phyloP scores from a whole-genome alignment of 202 grass and related monocot species.

The Setaria italica region DNA sequence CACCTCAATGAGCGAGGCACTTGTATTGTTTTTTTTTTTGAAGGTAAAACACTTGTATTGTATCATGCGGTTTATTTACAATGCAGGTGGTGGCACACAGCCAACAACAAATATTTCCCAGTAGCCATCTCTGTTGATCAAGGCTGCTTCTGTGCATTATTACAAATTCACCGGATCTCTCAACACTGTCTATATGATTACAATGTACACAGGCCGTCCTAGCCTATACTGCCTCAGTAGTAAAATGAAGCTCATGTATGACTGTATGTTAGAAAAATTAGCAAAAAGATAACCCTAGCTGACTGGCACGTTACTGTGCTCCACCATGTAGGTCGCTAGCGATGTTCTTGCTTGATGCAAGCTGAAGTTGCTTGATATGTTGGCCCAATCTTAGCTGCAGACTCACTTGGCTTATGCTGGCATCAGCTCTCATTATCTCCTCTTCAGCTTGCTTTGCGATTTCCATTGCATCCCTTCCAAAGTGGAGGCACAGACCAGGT shows the following conservation, averaged over 20 bases:
- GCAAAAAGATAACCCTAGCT: constrained; percentile 10
- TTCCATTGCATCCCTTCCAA: constrained; percentile 78
- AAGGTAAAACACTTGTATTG: too few relatives aligned
- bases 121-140: not conserved
- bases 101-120: not conserved
- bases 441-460: constrained; percentile 75
- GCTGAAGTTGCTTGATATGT: constrained; percentile 66
- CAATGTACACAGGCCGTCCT: not conserved
- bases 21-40: not conserved
- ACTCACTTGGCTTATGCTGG: constrained; percentile 85
- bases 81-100: not conserved
- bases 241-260: constrained; percentile 19
- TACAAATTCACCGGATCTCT: not conserved
- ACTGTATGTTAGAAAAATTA: constrained; percentile 26
- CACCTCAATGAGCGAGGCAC: not conserved
- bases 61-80: constrained; percentile 7
- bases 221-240: constrained; percentile 38
- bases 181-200: constrained; percentile 27
- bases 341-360: constrained; percentile 33
- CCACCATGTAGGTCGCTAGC: constrained; percentile 13
- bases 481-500: constrained; percentile 36
- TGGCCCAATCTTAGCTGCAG: constrained; percentile 78
- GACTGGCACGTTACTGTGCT: constrained; percentile 32
- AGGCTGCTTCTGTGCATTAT: constrained; percentile 23
- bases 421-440: constrained; percentile 74